These are phyloP conservation scores for Henckelia pumila DNA, from an alignment of 257 asterid species.

Conservation along the genomic window DNA sequence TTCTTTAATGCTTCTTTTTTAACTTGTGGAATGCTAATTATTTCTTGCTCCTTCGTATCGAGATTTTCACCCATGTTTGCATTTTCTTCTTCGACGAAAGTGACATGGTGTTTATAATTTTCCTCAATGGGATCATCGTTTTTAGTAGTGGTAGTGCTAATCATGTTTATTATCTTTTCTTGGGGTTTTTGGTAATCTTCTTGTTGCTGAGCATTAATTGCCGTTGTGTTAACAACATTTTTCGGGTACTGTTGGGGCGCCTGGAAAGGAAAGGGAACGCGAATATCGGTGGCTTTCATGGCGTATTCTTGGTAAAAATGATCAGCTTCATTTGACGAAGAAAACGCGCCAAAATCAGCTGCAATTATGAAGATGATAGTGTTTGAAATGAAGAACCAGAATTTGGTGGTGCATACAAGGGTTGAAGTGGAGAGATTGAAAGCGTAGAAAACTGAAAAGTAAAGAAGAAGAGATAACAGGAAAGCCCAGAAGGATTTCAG, in stretches of 20 bases:
- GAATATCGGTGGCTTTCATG: not conserved
- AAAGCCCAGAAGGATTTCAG: slow-evolving; percentile 48
- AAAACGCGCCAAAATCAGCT: slow-evolving; percentile 47
- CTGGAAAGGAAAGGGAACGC: slow-evolving; percentile 17
- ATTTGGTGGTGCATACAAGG: slow-evolving; percentile 48
- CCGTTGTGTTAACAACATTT: too few relatives aligned
- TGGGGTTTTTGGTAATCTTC: slow-evolving; percentile 19
- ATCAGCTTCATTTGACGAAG: slow-evolving; percentile 30
- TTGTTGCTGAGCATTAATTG: too few relatives aligned
- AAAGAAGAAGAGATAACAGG: slow-evolving; percentile 34
- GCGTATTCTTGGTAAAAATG: slow-evolving; percentile 28
- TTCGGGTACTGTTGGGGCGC: not conserved
- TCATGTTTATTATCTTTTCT: slow-evolving; percentile 36
- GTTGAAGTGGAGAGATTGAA: slow-evolving; percentile 55
- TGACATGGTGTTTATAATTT: not conserved
- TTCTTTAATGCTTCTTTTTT: slow-evolving; percentile 8
- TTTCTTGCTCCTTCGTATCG: not conserved
- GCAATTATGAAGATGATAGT: slow-evolving; percentile 61
- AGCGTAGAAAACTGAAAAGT: slow-evolving; percentile 42
- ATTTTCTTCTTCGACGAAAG: not conserved
- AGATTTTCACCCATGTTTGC: not conserved
- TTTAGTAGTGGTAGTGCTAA: not conserved
- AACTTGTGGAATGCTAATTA: not conserved
- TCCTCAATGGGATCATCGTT: not conserved
- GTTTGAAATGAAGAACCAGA: slow-evolving; percentile 70